A percentile compares a stretch with the other conserved stretches of the same genome.
Conservation (phyloP, 2,329 filamentous ascomycete species). For the Stemphylium lycopersici region DNA sequence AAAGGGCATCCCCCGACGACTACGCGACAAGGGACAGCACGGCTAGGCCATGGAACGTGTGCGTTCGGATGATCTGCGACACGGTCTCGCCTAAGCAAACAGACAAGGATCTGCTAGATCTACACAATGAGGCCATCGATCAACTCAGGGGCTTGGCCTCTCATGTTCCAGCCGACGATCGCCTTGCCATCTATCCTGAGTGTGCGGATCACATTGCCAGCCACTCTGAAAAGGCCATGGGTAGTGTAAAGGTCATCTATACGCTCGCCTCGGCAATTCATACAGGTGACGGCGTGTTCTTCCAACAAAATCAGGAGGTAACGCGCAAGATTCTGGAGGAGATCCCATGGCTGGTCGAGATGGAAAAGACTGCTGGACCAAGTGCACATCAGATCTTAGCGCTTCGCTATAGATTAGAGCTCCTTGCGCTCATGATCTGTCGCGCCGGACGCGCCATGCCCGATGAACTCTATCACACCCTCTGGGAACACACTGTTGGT, state of each 20-base stretch:
- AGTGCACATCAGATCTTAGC: slow-evolving; percentile 23
- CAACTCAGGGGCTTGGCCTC: slow-evolving; percentile 67
- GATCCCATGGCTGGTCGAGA: slow-evolving; percentile 43
- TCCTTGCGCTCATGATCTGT: slow-evolving; percentile 64
- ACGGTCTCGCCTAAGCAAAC: slow-evolving; percentile 64
- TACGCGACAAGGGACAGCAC: slow-evolving; percentile 22
- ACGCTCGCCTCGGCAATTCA: slow-evolving; percentile 31
- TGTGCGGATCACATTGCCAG: slow-evolving; percentile 72
- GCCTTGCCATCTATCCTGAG: slow-evolving; percentile 66
- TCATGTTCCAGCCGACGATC: slow-evolving; percentile 64
- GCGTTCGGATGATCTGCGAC: slow-evolving; percentile 73
- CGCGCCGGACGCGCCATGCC: slow-evolving; percentile 68
- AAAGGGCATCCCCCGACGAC: slow-evolving; percentile 15
- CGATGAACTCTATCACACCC: slow-evolving; percentile 63
- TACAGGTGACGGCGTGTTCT: slow-evolving; percentile 27
- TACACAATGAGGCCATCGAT: slow-evolving; percentile 68
- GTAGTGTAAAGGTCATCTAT: slow-evolving; percentile 70
- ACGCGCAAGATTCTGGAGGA: slow-evolving; percentile 47
- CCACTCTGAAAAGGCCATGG: slow-evolving; percentile 69
- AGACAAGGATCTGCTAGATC: slow-evolving; percentile 63
- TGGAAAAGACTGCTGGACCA: slow-evolving; percentile 22
- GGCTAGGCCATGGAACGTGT: slow-evolving; percentile 59
- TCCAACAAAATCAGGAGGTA: slow-evolving; percentile 34
- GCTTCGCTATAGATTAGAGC: slow-evolving; percentile 55
- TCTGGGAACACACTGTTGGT: slow-evolving; percentile 79